Evolutionary conservation across 106 monocot genomes (phyloP).

Genomic region (Acorus calamus): DNA sequence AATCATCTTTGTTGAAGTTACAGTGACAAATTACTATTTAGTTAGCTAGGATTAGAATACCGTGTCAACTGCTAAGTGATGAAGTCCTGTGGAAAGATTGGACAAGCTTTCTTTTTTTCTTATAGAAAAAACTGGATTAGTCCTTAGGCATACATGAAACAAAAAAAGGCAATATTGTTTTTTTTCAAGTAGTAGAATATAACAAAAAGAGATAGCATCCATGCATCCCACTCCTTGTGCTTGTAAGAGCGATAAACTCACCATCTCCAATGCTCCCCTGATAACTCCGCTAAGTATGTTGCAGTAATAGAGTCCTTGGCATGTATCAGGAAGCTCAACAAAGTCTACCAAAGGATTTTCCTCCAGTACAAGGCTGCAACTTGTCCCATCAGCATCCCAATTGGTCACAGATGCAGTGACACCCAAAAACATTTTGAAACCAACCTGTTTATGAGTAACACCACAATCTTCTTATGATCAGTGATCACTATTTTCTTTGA

Average conservation of each 20-base stretch:
- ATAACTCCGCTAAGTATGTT: constrained; percentile 91
- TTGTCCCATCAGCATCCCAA: constrained; percentile 89
- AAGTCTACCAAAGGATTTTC: constrained; percentile 96
- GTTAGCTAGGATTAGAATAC: too few relatives aligned
- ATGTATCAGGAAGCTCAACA: constrained; percentile 97
- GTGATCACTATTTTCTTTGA: too few relatives aligned
- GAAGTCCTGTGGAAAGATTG: too few relatives aligned
- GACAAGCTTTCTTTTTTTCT: too few relatives aligned
- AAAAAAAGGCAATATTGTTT: too few relatives aligned
- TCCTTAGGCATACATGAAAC: too few relatives aligned
- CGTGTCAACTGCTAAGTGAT: too few relatives aligned
- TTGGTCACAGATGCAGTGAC: constrained; percentile 76
- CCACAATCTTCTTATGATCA: too few relatives aligned
- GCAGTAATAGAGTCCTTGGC: constrained; percentile 91
- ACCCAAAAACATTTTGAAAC: constrained; percentile 97
- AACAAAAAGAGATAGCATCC: background rate
- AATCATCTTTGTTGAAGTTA: too few relatives aligned
- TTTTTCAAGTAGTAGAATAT: background rate
- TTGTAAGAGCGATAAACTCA: constrained; percentile 18
- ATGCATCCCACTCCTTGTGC: too few relatives aligned
- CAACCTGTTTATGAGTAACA: constrained; percentile 46
- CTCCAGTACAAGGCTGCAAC: constrained; percentile 87
- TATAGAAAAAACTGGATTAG: too few relatives aligned
- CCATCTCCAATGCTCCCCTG: constrained; percentile 94
- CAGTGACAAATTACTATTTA: too few relatives aligned